Conservation (phyloP, 2,329 filamentous ascomycete species). For the Penicillium sp. region DNA sequence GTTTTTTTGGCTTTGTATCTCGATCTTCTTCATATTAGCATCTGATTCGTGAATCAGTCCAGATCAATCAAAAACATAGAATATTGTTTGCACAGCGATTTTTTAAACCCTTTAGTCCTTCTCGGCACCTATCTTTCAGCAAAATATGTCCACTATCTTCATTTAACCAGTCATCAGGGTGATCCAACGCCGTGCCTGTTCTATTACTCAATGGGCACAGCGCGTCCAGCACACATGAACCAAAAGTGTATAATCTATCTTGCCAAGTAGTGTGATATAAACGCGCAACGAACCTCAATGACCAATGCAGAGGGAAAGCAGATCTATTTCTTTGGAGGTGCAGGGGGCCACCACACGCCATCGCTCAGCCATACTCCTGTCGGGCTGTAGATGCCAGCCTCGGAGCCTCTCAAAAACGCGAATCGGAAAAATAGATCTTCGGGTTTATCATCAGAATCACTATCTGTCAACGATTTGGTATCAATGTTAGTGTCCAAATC, state of each 20-base stretch:
- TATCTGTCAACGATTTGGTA: conserved; percentile 14
- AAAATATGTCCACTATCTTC: conserved; percentile 7
- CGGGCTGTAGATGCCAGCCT: conserved; percentile 40
- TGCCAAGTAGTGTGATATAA: neutral
- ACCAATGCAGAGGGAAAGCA: neutral
- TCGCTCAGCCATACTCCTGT: conserved; percentile 42
- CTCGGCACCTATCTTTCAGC: too few relatives aligned
- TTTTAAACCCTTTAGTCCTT: too few relatives aligned
- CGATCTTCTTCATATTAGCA: neutral
- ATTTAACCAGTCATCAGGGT: conserved; percentile 11
- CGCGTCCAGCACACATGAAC: conserved; percentile 20
- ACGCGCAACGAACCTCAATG: neutral
- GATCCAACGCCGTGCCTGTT: conserved; percentile 1
- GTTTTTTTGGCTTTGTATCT: neutral
- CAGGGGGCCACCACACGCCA: conserved; percentile 35
- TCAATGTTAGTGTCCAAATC: conserved; percentile 13
- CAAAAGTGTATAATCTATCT: conserved; percentile 16
- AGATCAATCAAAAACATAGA: too few relatives aligned
- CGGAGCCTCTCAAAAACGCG: conserved; percentile 44
- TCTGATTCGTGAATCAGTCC: too few relatives aligned
- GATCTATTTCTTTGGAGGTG: conserved; percentile 25
- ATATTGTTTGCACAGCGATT: too few relatives aligned
- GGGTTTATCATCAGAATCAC: conserved; percentile 31
- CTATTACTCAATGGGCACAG: conserved; percentile 11
- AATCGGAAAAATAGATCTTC: conserved; percentile 49